Percentiles rank a stretch among this genome's conserved stretches.
phyloP scores from a whole-genome alignment of 257 asterid species.

The Cynanchum wilfordii region DNA sequence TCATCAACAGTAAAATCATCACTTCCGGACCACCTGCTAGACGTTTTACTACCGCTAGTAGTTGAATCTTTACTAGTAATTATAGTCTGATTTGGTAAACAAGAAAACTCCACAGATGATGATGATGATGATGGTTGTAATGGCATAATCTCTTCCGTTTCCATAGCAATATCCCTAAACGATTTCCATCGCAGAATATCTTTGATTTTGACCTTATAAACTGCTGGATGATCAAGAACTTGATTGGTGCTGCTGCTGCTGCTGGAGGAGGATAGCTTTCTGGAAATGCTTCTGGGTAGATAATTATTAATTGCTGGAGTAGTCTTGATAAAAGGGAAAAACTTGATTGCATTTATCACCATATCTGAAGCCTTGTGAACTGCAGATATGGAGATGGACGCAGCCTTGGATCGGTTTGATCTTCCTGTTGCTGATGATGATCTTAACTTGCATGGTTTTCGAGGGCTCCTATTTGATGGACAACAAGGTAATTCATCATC shows the following conservation, averaged over 20 bases:
- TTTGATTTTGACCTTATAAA: conserved; percentile 47
- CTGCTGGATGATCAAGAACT: neutral
- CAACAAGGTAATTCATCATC: conserved; percentile 32
- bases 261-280: conserved; percentile 23
- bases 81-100: neutral
- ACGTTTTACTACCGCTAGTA: conserved; percentile 30
- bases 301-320: conserved; percentile 15
- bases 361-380: conserved; percentile 35
- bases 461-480: conserved; percentile 7
- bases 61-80: conserved; percentile 12
- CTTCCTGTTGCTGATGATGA: conserved; percentile 22
- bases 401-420: conserved; percentile 43
- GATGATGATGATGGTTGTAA: conserved; percentile 1
- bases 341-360: conserved; percentile 41
- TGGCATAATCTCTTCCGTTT: conserved; percentile 28
- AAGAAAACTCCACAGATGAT: too few species aligned
- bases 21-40: conserved; percentile 55
- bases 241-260: conserved; percentile 5
- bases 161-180: conserved; percentile 42
- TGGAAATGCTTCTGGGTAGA: conserved; percentile 33
- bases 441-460: conserved; percentile 21
- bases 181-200: conserved; percentile 81
- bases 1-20: conserved; percentile 65
- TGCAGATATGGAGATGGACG: conserved; percentile 53
- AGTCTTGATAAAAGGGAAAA: conserved; percentile 36